Base-by-base conservation (phyloP, 192 early-diverging fungal genomes). In the Backusella sp. region DNA sequence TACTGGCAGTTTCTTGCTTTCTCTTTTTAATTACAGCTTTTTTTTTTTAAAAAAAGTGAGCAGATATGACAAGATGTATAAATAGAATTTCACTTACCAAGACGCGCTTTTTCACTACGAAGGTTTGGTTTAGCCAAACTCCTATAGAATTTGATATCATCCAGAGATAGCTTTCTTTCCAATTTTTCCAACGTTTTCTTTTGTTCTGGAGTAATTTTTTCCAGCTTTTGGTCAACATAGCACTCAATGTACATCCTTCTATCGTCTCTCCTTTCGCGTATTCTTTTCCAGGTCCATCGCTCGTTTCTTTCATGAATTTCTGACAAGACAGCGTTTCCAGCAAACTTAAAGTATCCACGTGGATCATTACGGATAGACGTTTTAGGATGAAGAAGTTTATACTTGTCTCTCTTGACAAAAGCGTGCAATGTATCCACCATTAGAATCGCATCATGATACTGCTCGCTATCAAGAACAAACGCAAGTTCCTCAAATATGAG, bases 331-430 rank as follows among this genome's bases (percentile, higher is more conserved):
- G 90, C 92, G 44, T 82, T 84, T 6, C 86, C 84, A 75, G 89
- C 87, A 84, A 88, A 89, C 73, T 81, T 75, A 37, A 96, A 81
- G 89, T 90, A 96, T 8, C 85, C 91, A 39, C 69, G 81, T n/a
- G 95, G 94, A 79, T 96, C 90, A 77, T 90, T 82, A 75, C 86
- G 92, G 69, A 96, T 84, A 1, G 88, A 82, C 9, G 85, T 90
- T 12, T 94, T 92, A 9, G 97, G 97, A 6, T 92, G 89, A 79
- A 93, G 94, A 79, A 90, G 91, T 72, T 92, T 89, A 85, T 96
- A 98, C 21, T 79, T 71, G 72, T 79, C 74, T 42, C 71, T 66
- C 21, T 79, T 79, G 7, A 80, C 67, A 62, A 46, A 62, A 12
- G 75, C 36, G 49, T 80, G 79, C 26, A 80, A 77, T 21, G 36